These are phyloP conservation scores for Arthrocladium fulminans DNA, from an alignment of 2,329 filamentous ascomycete species.

Conservation along the genomic window DNA sequence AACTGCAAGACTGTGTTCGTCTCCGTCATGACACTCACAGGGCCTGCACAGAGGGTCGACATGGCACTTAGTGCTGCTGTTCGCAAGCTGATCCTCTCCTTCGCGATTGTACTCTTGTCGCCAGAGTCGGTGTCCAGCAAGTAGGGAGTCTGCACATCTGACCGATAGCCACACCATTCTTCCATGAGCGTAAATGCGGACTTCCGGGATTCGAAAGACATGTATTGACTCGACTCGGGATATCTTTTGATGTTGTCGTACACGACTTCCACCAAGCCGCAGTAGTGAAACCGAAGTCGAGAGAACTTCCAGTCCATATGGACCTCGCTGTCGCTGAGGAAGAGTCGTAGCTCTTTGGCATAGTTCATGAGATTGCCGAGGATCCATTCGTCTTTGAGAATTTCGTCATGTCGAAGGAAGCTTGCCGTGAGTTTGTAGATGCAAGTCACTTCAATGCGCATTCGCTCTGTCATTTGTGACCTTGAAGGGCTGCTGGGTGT, in stretches of 20 bases:
- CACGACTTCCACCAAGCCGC: constrained; percentile 82
- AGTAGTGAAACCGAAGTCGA: constrained; percentile 84
- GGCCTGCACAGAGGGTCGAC: constrained; percentile 74
- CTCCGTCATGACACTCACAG: constrained; percentile 79
- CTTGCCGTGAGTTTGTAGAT: constrained; percentile 91
- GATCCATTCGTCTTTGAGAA: constrained; percentile 83
- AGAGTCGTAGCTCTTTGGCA: constrained; percentile 84
- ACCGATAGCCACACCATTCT: constrained; percentile 72
- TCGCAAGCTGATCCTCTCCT: constrained; percentile 86
- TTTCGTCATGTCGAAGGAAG: constrained; percentile 68
- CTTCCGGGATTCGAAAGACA: constrained; percentile 93
- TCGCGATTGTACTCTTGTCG: constrained; percentile 84
- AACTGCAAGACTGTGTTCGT: constrained; percentile 83
- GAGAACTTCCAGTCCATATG: constrained; percentile 94
- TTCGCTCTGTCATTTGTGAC: constrained; percentile 72
- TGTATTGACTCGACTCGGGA: constrained; percentile 80
- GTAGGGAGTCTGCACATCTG: constrained; percentile 40
- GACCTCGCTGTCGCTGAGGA: constrained; percentile 88
- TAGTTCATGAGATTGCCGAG: constrained; percentile 81
- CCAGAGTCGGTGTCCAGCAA: constrained; percentile 83
- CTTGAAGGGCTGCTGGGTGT: constrained; percentile 72
- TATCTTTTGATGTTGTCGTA: constrained; percentile 86
- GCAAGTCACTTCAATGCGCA: constrained; percentile 90
- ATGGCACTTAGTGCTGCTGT: constrained; percentile 90
- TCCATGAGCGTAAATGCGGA: constrained; percentile 96